Evolutionary conservation across 225 moss, liverwort and hornwort species (phyloP).

Genomic region (Marchantia polymorpha): DNA sequence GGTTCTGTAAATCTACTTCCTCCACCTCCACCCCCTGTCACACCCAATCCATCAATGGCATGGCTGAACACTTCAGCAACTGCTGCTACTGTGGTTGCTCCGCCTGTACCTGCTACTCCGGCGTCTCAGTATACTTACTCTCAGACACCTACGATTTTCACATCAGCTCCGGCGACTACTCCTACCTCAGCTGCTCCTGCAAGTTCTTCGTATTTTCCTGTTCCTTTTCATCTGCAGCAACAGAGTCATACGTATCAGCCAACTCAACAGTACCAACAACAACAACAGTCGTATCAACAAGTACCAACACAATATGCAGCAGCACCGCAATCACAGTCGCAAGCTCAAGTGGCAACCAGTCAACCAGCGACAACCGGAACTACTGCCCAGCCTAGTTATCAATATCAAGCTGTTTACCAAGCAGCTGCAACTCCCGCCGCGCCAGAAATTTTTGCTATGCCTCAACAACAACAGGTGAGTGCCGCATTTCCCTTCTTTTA

Average conservation of each 20-base stretch:
- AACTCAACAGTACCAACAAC: slow-evolving; percentile 61
- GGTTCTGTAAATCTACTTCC: slow-evolving; percentile 16
- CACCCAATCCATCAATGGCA: slow-evolving; percentile 25
- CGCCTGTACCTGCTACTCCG: slow-evolving; percentile 36
- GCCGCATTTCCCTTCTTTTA: not conserved
- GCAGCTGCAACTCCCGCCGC: slow-evolving; percentile 50
- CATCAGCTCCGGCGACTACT: slow-evolving; percentile 44
- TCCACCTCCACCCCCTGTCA: slow-evolving; percentile 36
- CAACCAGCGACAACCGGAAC: slow-evolving; percentile 25
- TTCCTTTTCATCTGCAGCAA: slow-evolving; percentile 87
- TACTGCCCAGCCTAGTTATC: slow-evolving; percentile 41
- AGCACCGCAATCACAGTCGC: slow-evolving; percentile 53
- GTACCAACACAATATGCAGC: slow-evolving; percentile 61
- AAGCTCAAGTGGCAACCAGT: slow-evolving; percentile 37
- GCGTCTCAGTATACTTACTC: slow-evolving; percentile 70
- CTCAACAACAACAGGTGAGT: slow-evolving; percentile 89
- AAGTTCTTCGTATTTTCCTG: slow-evolving; percentile 69
- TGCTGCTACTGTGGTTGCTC: slow-evolving; percentile 22
- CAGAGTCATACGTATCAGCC: slow-evolving; percentile 45
- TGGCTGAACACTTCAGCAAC: slow-evolving; percentile 36
- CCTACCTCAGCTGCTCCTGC: slow-evolving; percentile 44
- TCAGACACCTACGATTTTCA: slow-evolving; percentile 33
- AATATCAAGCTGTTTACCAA: slow-evolving; percentile 67
- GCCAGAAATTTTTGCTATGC: slow-evolving; percentile 67
- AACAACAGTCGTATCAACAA: slow-evolving; percentile 70